These are phyloP conservation scores for Cryomyces minteri DNA, from an alignment of 495 filamentous ascomycete species.

Conservation along the genomic window DNA sequence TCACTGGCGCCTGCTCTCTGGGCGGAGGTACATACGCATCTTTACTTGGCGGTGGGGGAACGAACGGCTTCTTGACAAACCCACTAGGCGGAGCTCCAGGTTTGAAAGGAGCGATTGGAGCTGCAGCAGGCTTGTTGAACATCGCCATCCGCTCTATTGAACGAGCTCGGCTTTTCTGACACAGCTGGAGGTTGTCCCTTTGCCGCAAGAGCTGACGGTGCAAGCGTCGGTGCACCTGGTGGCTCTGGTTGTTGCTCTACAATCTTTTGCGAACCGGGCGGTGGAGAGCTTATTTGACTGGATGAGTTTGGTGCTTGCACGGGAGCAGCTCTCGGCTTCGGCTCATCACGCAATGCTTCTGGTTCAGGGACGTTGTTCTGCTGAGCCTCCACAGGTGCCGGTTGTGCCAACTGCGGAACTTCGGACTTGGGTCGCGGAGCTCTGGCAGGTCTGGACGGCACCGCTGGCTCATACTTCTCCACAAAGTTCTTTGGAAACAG, in stretches of 20 bases:
- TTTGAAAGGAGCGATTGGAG: constrained; percentile 77
- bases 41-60: constrained; percentile 83
- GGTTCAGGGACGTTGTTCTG: constrained; percentile 19
- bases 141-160: constrained; percentile 90
- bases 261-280: too few species aligned
- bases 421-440: constrained; percentile 47
- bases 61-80: constrained; percentile 97
- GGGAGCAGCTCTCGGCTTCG: constrained; percentile 9
- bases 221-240: constrained; percentile 28
- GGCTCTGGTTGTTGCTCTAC: constrained; percentile 5
- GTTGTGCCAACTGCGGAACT: constrained; percentile 11
- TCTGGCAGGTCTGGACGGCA: constrained; percentile 69
- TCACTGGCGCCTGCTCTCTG: constrained; percentile 41
- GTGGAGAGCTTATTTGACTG: too few species aligned
- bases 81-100: constrained; percentile 35
- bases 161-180: constrained; percentile 72
- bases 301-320: too few species aligned
- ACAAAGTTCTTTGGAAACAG: constrained; percentile 97
- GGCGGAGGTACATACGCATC: constrained; percentile 76
- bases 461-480: constrained; percentile 78
- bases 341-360: constrained; percentile 20
- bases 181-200: constrained; percentile 42
- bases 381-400: constrained; percentile 6
- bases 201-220: constrained; percentile 11
- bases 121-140: constrained; percentile 78